Conservation (phyloP, 768 basidiomycete species). For the Rhodotorula toruloides region DNA sequence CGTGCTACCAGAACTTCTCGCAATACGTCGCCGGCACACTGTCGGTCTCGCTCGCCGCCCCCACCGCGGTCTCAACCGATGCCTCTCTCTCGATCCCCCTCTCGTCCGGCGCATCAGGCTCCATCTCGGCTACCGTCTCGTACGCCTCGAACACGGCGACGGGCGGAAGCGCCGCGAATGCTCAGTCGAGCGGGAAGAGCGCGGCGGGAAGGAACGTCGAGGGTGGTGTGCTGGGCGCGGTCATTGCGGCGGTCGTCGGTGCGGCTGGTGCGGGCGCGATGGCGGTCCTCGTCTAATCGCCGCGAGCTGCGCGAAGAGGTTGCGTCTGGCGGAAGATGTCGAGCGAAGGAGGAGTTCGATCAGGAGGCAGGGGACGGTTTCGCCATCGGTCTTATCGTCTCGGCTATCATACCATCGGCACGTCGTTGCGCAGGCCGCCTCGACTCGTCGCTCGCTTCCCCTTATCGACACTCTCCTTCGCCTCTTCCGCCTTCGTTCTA, state of each 20-base stretch:
- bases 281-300: not conserved
- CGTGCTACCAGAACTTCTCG: conserved; percentile 17
- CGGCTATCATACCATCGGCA: too few relatives aligned
- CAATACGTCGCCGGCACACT: conserved; percentile 26
- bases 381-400: too few relatives aligned
- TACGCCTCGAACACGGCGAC: not conserved
- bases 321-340: too few relatives aligned
- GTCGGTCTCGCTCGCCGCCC: conserved; percentile 20
- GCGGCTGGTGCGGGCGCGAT: not conserved
- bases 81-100: conserved; percentile 18
- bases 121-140: conserved; percentile 14
- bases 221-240: conserved; percentile 2
- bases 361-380: too few relatives aligned
- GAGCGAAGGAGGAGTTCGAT: too few relatives aligned
- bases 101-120: conserved; percentile 20
- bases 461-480: not conserved
- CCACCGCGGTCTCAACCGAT: conserved; percentile 28
- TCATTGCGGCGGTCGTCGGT: conserved; percentile 3
- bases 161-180: not conserved
- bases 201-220: not conserved
- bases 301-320: too few relatives aligned
- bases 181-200: not conserved
- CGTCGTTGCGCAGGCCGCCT: too few relatives aligned
- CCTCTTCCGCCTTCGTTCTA: not conserved
- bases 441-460: too few relatives aligned